Evolutionary conservation across 257 asterid genomes (phyloP), one percentile per base, ranked within the genome.

Genomic region (Handroanthus guayacan): DNA sequence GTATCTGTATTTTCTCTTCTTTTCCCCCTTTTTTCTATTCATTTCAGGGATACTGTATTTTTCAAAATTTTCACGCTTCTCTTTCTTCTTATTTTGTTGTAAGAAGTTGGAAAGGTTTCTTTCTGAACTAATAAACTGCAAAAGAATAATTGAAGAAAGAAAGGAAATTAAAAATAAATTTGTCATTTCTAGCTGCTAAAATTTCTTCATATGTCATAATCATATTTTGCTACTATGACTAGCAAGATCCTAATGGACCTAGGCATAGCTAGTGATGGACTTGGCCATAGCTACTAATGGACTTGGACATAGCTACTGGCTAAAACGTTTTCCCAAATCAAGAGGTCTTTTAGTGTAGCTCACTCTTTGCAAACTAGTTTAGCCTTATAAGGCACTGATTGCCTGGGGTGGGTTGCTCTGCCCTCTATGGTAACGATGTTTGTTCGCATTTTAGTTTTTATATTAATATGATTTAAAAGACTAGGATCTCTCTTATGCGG

Each of bases 401-500:
- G 56, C 41, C 74, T 31, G 20, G 50, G 38, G 38, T 62, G 41
- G 76, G 55, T 71, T 56, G 18, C 41, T 63, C 51, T 71, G 56
- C 17, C 12, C 14, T 61, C 67, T 38, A 18, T 37, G 41, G 41
- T 34, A 14, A 11, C 75, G 56, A 17, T 57, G 60, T 25, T 43
- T 31, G 36, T 14, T 9, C 2, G 0, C 5, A 3, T 74, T 62
- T 16, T 41, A 20, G 58, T n/a, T 17, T 60, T 20, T 34, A 31
- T 41, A 38, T 34, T 9, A 71, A 20, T 36, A 25, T 25, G 31
- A 25, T 13, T 72, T n/a, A 12, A 13, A 45, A 11, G 60, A 68
- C 3, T 64, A 16, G 38, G 64, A 57, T 57, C 62, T 55, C n/a
- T 13, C 64, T 57, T 57, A 31, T 57, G n/a, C 13, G 18, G 64